Evolutionary conservation across 805 yeast species (phyloP), one percentile per base, ranked within the genome.

Genomic region (Candida yuanshanica): DNA sequence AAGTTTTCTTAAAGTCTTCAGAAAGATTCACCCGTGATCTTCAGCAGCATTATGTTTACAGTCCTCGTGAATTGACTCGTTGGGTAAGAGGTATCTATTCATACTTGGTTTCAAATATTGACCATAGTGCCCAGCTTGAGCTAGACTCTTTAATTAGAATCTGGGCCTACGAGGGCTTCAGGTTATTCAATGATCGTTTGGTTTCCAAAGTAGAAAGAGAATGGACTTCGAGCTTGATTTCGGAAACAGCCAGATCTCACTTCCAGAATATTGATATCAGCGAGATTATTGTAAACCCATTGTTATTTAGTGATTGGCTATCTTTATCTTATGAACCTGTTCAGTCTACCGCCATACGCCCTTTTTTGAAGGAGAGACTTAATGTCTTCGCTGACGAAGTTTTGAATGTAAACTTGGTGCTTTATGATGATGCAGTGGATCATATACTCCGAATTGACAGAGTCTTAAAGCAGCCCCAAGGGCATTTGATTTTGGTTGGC

Each of bases 1-100:
- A 69, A 1, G 69, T 86, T 1, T 90, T 84, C 57, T 46, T 53
- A 0, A 43, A 51, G 20, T 73, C 82, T 10, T 70, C 64, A 33
- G 35, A 44, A 0, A 45, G 52, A 2, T 77, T 84, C 49, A 59
- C 67, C 0, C 39, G 62, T 0, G 42, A 43, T 0, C 44, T 50
- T 0, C 76, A 70, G 23, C 63, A 75, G 1, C 91, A 85, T 54
- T 87, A 88, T 52, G 65, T 86, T 1, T 83, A 82, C 55, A 81
- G 95, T 18, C 98, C 98, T 0, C 77, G 98, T 58, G 98, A 90
- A 57, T 68, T 90, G 12, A 88, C 97, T 0, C 66, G 98, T 43
- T 87, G 95, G 95, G 68, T 77, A 2, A 70, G 83, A 43, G 95
- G 96, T n/a, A 60, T 90, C 1, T 69, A 76, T 35, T 74, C 72